Conservation (phyloP, 2,329 filamentous ascomycete species). For the Sarocladium oryzae region DNA sequence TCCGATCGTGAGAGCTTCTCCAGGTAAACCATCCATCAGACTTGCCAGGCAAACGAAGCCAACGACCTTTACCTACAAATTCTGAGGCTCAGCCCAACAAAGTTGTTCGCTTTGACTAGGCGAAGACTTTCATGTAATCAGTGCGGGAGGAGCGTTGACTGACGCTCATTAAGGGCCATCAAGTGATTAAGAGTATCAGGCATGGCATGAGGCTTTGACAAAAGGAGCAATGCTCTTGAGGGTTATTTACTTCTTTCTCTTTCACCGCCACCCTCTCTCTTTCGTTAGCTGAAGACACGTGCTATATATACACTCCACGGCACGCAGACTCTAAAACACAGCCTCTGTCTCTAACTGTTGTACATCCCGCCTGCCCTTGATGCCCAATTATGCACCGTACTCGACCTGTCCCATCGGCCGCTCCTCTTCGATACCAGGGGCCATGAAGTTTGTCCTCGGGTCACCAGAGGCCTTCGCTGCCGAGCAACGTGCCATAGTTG, state of each 20-base stretch:
- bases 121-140: background rate
- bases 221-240: slow-evolving; percentile 25
- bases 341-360: slow-evolving; percentile 3
- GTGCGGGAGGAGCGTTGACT: background rate
- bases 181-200: no score
- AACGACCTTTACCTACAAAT: background rate
- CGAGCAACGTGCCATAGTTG: slow-evolving; percentile 96
- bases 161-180: no score
- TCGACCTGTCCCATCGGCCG: slow-evolving; percentile 55
- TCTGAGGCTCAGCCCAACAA: no score
- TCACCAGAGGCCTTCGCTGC: slow-evolving; percentile 82
- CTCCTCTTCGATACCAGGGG: slow-evolving; percentile 59
- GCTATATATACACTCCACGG: slow-evolving; percentile 12
- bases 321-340: slow-evolving; percentile 13
- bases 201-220: slow-evolving; percentile 22
- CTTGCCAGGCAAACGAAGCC: background rate
- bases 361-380: background rate
- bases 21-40: background rate
- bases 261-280: slow-evolving; percentile 22
- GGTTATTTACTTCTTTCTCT: slow-evolving; percentile 12
- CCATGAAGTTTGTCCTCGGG: slow-evolving; percentile 73
- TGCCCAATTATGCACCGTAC: slow-evolving; percentile 43
- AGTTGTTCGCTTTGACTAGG: no score
- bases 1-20: background rate
- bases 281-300: slow-evolving; percentile 5